Base-by-base conservation (phyloP, 352 stramenopile genomes). In the Globisporangium apiculatum region DNA sequence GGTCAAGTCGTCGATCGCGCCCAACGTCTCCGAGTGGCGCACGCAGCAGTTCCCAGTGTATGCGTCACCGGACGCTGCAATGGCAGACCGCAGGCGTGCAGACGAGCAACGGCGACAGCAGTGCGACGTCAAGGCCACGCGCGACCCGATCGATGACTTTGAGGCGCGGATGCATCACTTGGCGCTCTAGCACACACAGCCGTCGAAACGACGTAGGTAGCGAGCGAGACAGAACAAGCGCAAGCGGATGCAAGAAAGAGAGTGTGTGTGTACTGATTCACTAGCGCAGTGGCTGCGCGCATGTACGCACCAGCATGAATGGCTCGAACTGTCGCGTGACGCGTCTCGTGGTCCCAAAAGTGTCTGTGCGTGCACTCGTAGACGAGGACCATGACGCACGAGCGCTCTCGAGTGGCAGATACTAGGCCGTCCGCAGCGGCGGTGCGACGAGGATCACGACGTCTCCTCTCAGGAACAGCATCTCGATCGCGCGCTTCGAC, bases 401-500 rank as follows among this genome's bases (percentile, higher is more conserved):
- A 47, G 40, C 15, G 46, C 35, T 7, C 7, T 15, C 5, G 4
- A 53, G n/a, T 7, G 36, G 7, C 7, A 24, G 10, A n/a, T 8
- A 31, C n/a, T 79, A 91, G 53, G 71, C 76, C 8, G 94, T 99
- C 62, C 96, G 87, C 54, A 99, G 79, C 24, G 97, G 97, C 59
- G 97, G 97, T 38, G 90, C 97, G 35, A 99, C 94, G 61, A 99
- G 85, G 55, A 99, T 98, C 14, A 99, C 89, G 55, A 98, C 94
- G 84, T 99, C 97, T 47, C 97, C 97, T 46, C 97, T 83, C 51
- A 99, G 94, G 85, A 99, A 99, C 9, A 99, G 89, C 97, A 99
- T 99, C 62, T 98, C 95, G 65, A 99, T 92, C 57, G 76, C 76
- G 67, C 97, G 86, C 67, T 97, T 98, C 58, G 84, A 95, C 67